Percentiles rank a stretch among this genome's conserved stretches.
phyloP scores from a whole-genome alignment of 179 eudicot species.

The Drosera spatulata region DNA sequence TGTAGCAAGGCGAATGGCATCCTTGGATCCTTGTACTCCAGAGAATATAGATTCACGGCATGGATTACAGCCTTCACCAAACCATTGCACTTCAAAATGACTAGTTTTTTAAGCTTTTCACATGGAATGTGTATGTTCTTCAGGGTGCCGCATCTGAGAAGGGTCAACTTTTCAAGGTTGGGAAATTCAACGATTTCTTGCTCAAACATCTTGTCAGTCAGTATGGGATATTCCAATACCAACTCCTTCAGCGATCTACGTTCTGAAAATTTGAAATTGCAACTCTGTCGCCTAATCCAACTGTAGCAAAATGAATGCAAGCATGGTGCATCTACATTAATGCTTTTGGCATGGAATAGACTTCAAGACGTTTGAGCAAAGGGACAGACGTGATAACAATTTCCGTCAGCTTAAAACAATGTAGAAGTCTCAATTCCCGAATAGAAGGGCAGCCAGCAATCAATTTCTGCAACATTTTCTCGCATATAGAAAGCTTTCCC shows the following conservation, averaged over 20 bases:
- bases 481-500: too few relatives aligned
- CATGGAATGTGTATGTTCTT: constrained; percentile 8
- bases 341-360: too few relatives aligned
- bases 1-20: constrained; percentile 13
- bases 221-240: constrained; percentile 25
- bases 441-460: too few relatives aligned
- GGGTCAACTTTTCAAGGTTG: constrained; percentile 15
- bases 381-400: too few relatives aligned
- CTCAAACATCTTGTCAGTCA: constrained; percentile 24
- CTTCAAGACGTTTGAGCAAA: too few relatives aligned
- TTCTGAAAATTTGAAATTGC: constrained; percentile 18
- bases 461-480: too few relatives aligned
- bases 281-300: constrained; percentile 2
- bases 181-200: constrained; percentile 13
- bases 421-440: too few relatives aligned
- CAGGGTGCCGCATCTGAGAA: constrained; percentile 12
- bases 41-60: constrained; percentile 13
- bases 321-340: constrained; percentile 19
- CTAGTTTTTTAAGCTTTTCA: constrained; percentile 12
- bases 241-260: constrained; percentile 26
- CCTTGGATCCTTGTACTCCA: constrained; percentile 16
- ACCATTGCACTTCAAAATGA: constrained; percentile 10
- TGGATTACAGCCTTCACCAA: constrained; percentile 5
- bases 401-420: too few relatives aligned
- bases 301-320: constrained; percentile 33